Evolutionary conservation across 73 alveolate species (phyloP), one percentile per base, ranked within the genome.

Genomic region (Paramecium biaurelia): DNA sequence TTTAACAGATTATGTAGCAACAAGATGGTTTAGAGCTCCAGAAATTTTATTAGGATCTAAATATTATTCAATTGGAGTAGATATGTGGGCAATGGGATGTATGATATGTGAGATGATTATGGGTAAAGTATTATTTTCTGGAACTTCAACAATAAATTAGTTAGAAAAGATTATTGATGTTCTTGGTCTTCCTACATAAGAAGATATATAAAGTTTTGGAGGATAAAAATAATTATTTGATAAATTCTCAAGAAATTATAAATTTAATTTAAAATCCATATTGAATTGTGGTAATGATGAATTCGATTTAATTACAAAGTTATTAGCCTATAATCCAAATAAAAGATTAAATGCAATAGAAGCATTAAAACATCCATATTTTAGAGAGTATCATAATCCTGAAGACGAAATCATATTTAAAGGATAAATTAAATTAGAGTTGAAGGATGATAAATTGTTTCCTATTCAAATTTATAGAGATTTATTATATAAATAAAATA

Each of bases 1-100:
- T 7, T 88, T 94, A 67, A 95, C 99, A 4, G 98, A 94, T 56
- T 97, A 97, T 96, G 98, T 95, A 12, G 95, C 97, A 32, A 95
- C 98, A 26, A 53, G 99, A 58, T 97, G 99, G 99, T 97, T 95
- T 87, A 56, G 99, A 70, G 98, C 98, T 2, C 98, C 98, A 7
- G 98, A 95, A 85, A 86, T 96, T 67, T 47, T 96, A 49, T 57
- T 96, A 42, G 70, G 92, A 89, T 70, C 97, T 1, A 92, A 56
- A 28, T 67, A 70, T 72, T 95, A 97, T 90, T 93, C 96, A 45
- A 84, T 56, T 57, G 95, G 96, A 45, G 95, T 95, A 5, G 99
- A 97, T 93, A 59, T 97, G 72, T 95, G 97, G 96, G 96, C 97
- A 7, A 86, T 95, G 35, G 99, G 99, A 7, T 95, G 98, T 49